Conservation (phyloP, 495 filamentous ascomycete species). For the Podospora pseudoanserina region DNA sequence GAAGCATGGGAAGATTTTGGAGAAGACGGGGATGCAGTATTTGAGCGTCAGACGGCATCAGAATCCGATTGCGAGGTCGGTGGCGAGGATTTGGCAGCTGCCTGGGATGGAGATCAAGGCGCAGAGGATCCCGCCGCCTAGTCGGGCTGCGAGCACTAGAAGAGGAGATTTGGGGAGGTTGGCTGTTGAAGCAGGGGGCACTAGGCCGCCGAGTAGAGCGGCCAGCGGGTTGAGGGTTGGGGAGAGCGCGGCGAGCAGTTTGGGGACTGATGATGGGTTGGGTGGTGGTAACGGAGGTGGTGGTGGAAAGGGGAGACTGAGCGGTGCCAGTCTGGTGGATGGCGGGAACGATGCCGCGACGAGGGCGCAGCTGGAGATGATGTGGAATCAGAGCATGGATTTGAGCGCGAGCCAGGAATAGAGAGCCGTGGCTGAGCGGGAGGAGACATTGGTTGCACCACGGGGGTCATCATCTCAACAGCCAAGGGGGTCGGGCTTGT, state of each 20-base stretch:
- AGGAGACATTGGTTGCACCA: neutral
- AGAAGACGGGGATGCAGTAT: constrained; percentile 63
- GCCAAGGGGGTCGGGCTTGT: neutral
- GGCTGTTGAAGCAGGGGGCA: neutral
- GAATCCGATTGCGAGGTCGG: constrained; percentile 58
- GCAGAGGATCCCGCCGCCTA: constrained; percentile 17
- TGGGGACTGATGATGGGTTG: constrained; percentile 1
- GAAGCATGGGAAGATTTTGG: constrained; percentile 45
- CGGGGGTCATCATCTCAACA: neutral
- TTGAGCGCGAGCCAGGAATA: constrained; percentile 51
- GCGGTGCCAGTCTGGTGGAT: constrained; percentile 41
- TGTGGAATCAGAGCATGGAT: constrained; percentile 55
- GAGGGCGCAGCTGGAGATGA: constrained; percentile 43
- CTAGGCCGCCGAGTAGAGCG: neutral
- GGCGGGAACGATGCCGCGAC: constrained; percentile 45
- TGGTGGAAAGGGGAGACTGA: constrained; percentile 29
- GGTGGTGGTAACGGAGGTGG: constrained; percentile 26
- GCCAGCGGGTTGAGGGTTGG: neutral
- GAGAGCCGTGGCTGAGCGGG: constrained; percentile 4
- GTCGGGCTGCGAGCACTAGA: constrained; percentile 2
- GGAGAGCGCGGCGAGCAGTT: neutral
- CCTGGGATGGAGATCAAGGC: constrained; percentile 47
- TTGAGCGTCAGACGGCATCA: constrained; percentile 64
- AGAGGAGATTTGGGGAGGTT: constrained; percentile 9
- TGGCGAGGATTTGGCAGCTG: constrained; percentile 50